A percentile compares a stretch with the other conserved stretches of the same genome.
These are phyloP conservation scores for Phytophthora sojae DNA, from an alignment of 352 stramenopile species.

Conservation along the genomic window DNA sequence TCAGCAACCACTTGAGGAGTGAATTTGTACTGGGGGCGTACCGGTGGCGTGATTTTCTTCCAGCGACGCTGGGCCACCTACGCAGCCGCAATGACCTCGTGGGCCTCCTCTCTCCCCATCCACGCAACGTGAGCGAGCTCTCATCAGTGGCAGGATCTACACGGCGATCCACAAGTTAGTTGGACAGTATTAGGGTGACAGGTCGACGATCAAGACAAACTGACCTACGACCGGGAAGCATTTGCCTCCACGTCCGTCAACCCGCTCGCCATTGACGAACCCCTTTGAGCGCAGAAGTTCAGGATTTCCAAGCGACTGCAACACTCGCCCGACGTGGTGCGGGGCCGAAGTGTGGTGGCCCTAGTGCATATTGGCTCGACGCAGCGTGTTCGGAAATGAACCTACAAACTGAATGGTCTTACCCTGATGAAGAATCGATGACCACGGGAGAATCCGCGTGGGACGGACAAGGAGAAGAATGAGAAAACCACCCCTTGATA, in stretches of 20 bases:
- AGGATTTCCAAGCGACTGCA: slow-evolving; percentile 42
- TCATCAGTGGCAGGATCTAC: slow-evolving; percentile 60
- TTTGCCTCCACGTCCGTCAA: too few relatives aligned
- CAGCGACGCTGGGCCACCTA: slow-evolving; percentile 60
- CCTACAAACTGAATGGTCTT: neutral
- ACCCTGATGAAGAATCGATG: neutral
- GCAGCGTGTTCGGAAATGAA: slow-evolving; percentile 12
- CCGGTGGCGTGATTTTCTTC: slow-evolving; percentile 52
- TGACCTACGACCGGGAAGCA: slow-evolving; percentile 52
- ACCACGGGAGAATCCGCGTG: slow-evolving; percentile 8
- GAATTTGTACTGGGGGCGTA: slow-evolving; percentile 24
- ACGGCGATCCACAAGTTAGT: neutral
- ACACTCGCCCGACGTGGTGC: slow-evolving; percentile 7
- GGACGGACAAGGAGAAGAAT: slow-evolving; percentile 1
- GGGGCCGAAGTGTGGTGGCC: neutral
- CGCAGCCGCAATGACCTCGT: slow-evolving; percentile 65
- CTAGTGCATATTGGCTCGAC: slow-evolving; percentile 19
- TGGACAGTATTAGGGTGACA: neutral
- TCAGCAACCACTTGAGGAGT: neutral
- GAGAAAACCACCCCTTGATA: neutral
- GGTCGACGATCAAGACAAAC: too few relatives aligned
- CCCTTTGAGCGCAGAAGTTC: slow-evolving; percentile 64
- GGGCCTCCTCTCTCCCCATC: slow-evolving; percentile 57
- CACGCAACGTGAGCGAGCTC: slow-evolving; percentile 58
- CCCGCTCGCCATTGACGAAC: slow-evolving; percentile 68